Evolutionary conservation across 768 basidiomycete species (phyloP), one percentile per base, ranked within the genome.

Genomic region (Lenzites betulinus): DNA sequence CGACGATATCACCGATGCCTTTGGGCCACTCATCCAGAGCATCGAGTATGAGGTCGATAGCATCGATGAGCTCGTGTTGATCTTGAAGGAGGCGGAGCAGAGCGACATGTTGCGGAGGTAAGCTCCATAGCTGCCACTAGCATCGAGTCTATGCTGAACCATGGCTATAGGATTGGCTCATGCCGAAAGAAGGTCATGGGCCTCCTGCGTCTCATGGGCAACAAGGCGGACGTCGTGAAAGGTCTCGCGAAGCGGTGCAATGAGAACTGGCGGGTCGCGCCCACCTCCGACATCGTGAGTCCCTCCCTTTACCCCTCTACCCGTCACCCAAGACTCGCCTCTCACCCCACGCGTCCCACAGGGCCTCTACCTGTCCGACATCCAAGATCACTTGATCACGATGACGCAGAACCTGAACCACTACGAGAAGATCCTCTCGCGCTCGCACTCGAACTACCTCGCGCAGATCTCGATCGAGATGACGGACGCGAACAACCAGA

Each of bases 181-280:
- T 98, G 97, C 72, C 83, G 97, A 62, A 99, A 98, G 82, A 98
- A 99, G 77, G 97, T 99, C 66, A 98, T 99, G 97, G 97, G 97
- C 18, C 76, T 99, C 28, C 74, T 99, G 56, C 78, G 97, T 64
- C 77, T 99, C 55, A 98, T 99, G 96, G 97, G 97, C 25, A 98
- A 97, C 76, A 99, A 99, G 78, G 97, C 97, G 54, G 97, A 99
- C 72, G 97, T 99, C 64, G 97, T 99, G 64, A 99, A 99, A 73
- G 97, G 97, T 11, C 79, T 98, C 44, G 97, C 97, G 23, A 99
- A 99, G 77, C 80, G 96, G 65, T 98, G 96, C 73, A 97, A 98
- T 70, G 96, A 98, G 76, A 94, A 98, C 69, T 98, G 96, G 97
- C 87, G 93, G 60, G 92, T 98, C 13, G 96, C 97, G 11, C 97